Evolutionary conservation across 2,329 filamentous ascomycete genomes (phyloP), one percentile per base, ranked within the genome.

Genomic region (Elsinoe perseae): DNA sequence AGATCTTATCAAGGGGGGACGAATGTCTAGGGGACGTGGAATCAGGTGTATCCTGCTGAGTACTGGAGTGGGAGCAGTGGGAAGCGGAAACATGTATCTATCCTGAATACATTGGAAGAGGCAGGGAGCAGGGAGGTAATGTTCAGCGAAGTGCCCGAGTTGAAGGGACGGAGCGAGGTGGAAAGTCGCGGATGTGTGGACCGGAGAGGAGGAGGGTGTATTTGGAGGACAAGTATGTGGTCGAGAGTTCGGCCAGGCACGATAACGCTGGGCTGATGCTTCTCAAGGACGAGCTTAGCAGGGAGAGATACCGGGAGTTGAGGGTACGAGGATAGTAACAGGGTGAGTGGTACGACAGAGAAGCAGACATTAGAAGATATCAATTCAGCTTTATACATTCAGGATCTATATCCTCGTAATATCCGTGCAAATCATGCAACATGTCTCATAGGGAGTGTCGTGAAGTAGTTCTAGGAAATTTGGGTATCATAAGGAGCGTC

Each of bases 11-110:
- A 65, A n/a, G 76, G 74, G 75, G 78, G 77, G 1, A 66, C 71
- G 2, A 79, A 80, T 59, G 66, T 71, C 0, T 73, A 79, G 61
- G 75, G 72, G 63, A 77, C 76, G 0, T 80, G 73, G 64, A 76
- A 81, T 60, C 61, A 65, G 14, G 72, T 70, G 0, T 66, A 73
- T 56, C 77, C 77, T 3, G 76, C 77, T 1, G 73, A 78, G 64
- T 79, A 72, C 64, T 80, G 75, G 75, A 68, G 72, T 1, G 77
- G 77, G 0, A 64, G 64, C 21, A 75, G 70, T 2, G 65, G 64
- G 6, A 62, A 69, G 16, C 77, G 76, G 1, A 72, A 71, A n/a
- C 68, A 78, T 36, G 71, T 78, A 14, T 68, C 79, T 27, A 66
- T 77, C 59, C 63, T 79, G n/a, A 80, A 80, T 62, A 72, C 73